Base-by-base conservation (phyloP, 441 rosid genomes). In the Omphalea diandra region DNA sequence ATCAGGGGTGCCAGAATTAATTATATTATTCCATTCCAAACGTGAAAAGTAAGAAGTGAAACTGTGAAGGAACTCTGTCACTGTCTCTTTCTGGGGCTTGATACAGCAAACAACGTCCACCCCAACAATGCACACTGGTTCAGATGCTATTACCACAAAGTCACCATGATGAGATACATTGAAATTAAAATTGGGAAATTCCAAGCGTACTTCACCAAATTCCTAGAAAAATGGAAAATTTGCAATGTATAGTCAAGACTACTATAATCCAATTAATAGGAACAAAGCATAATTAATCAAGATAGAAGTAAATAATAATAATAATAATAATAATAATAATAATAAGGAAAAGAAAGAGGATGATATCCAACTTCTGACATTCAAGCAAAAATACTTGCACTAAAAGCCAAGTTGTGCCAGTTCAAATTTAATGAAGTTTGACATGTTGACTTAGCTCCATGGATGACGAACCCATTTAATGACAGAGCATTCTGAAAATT, bases 151-250 rank as follows among this genome's bases (percentile, higher is more conserved):
- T 40, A 82, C 87, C 77, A 89, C 91, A 69, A 76, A 89, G 75
- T 89, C 87, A 59, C 94, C 94, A 29, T 89, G 86, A 69, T 89
- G 94, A 61, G 91, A 89, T 44, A 82, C 88, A 72, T 83, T 87
- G 81, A 87, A 87, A 76, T 89, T 87, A 71, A 89, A 89, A 80
- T 84, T 87, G 36, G 91, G 87, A 68, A 83, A 76, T 54, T 69
- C 69, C 52, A 22, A 17, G 73, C 59, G 56, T 46, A 47, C 69
- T 62, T 65, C 36, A 53, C 52, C 65, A 41, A 75, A 59, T 77
- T 80, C 90, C 93, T 88, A 86, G 56, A 74, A 67, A 35, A 56
- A 79, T 26, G 38, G 49, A 64, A 67, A 36, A 44, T 32, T 60
- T 22, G 46, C 40, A 70, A 44, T 52, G 41, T 18, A 46, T 43